Conservation (phyloP, 345 rosid genomes). For the Schrenkiella parvula region DNA sequence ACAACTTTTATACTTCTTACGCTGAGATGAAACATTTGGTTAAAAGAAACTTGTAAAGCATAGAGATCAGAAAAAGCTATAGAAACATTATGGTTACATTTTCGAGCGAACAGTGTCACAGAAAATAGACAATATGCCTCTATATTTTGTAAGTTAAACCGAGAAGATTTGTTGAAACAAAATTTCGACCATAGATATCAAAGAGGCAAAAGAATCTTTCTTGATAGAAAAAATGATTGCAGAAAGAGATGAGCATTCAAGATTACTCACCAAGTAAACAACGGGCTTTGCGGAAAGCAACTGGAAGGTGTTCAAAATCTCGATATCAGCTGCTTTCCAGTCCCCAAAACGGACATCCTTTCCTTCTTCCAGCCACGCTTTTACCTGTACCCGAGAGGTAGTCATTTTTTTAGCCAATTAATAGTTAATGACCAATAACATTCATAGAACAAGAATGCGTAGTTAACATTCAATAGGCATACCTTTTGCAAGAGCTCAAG, state of each 20-base stretch:
- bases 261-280: slow-evolving; percentile 74
- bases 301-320: slow-evolving; percentile 88
- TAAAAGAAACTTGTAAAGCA: background rate
- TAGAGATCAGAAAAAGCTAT: background rate
- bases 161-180: background rate
- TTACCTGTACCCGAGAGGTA: slow-evolving; percentile 48
- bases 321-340: slow-evolving; percentile 95
- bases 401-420: background rate
- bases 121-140: background rate
- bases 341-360: slow-evolving; percentile 93
- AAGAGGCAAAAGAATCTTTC: slow-evolving; percentile 4
- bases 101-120: background rate
- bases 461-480: background rate
- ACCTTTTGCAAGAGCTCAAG: slow-evolving; percentile 50
- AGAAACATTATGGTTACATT: background rate
- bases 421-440: background rate
- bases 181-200: background rate
- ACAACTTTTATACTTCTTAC: background rate
- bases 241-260: background rate
- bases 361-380: slow-evolving; percentile 75
- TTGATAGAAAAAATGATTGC: background rate
- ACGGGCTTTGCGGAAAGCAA: slow-evolving; percentile 97
- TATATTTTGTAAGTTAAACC: background rate
- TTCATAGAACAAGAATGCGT: background rate
- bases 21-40: background rate